Percentiles rank a stretch among this genome's conserved stretches.
These are phyloP conservation scores for Cnidoscolus chayamansa DNA, from an alignment of 441 rosid species.

Conservation along the genomic window DNA sequence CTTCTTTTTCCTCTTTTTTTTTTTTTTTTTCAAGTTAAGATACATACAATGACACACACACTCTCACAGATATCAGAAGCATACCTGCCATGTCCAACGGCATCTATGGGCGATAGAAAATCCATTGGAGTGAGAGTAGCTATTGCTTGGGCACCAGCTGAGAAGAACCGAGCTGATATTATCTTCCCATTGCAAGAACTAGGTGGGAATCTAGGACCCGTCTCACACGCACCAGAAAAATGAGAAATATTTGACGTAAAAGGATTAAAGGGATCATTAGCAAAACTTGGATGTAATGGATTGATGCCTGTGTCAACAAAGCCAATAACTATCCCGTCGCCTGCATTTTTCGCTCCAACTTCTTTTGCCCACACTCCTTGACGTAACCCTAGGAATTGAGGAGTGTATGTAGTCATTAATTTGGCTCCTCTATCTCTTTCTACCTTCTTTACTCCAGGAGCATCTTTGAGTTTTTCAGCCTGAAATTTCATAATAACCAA, in stretches of 20 bases:
- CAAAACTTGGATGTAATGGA: slow-evolving; percentile 79
- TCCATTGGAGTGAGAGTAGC: slow-evolving; percentile 55
- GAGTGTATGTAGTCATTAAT: slow-evolving; percentile 83
- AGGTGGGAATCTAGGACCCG: slow-evolving; percentile 60
- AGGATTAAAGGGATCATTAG: slow-evolving; percentile 35
- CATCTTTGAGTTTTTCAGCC: slow-evolving; percentile 58
- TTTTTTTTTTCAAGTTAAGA: too few species aligned
- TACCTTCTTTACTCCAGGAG: slow-evolving; percentile 54
- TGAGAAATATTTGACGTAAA: slow-evolving; percentile 40
- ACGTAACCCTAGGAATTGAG: slow-evolving; percentile 67
- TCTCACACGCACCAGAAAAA: slow-evolving; percentile 72
- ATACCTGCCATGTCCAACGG: slow-evolving; percentile 83
- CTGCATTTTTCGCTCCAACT: slow-evolving; percentile 48
- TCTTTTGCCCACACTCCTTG: slow-evolving; percentile 49
- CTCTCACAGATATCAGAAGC: too few species aligned
- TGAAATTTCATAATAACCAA: slow-evolving; percentile 23
- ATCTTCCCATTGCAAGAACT: slow-evolving; percentile 79
- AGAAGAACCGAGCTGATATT: slow-evolving; percentile 68
- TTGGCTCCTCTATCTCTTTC: slow-evolving; percentile 86
- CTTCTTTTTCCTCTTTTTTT: too few species aligned
- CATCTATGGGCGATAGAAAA: slow-evolving; percentile 78
- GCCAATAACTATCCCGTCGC: slow-evolving; percentile 76
- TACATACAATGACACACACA: too few species aligned
- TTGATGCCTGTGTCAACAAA: slow-evolving; percentile 79
- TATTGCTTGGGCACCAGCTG: slow-evolving; percentile 73